Evolutionary conservation across 176 grass and related monocot species (phyloP).

Genomic region (Chloris gayana): DNA sequence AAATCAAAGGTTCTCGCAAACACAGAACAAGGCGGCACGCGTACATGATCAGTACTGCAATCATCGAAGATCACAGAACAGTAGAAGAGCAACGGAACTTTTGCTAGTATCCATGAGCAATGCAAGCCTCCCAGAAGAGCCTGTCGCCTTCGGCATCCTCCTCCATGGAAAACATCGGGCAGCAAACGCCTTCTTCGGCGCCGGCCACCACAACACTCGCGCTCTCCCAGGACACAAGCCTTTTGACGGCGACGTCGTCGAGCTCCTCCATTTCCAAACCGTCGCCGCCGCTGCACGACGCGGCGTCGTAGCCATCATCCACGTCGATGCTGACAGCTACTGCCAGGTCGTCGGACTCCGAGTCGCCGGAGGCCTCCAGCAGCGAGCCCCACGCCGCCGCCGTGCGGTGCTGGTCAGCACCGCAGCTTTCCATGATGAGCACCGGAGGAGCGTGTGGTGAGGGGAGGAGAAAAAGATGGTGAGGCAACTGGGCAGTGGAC

Average conservation of each 20-base stretch:
- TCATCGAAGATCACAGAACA: not conserved
- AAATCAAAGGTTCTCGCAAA: not conserved
- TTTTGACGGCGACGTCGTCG: not conserved
- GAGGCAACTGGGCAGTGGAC: not conserved
- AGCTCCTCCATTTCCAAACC: not conserved
- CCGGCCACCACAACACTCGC: not conserved
- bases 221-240: conserved; percentile 21
- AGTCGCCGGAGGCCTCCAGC: conserved; percentile 43
- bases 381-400: not conserved
- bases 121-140: conserved; percentile 56
- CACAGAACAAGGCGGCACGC: not conserved
- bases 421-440: not conserved
- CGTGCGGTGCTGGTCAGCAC: not conserved
- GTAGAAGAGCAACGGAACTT: not conserved
- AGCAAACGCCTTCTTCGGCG: not conserved
- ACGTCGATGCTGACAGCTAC: not conserved
- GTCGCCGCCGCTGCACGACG: conserved; percentile 14
- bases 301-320: conserved; percentile 37
- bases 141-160: conserved; percentile 36
- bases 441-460: no score
- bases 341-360: conserved; percentile 17
- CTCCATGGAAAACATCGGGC: not conserved
- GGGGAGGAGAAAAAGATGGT: no score
- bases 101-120: conserved; percentile 52
- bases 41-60: not conserved